phyloP scores from a whole-genome alignment of 1,284 basidiomycete genomes.

The Gastroboletus turbinatus region DNA sequence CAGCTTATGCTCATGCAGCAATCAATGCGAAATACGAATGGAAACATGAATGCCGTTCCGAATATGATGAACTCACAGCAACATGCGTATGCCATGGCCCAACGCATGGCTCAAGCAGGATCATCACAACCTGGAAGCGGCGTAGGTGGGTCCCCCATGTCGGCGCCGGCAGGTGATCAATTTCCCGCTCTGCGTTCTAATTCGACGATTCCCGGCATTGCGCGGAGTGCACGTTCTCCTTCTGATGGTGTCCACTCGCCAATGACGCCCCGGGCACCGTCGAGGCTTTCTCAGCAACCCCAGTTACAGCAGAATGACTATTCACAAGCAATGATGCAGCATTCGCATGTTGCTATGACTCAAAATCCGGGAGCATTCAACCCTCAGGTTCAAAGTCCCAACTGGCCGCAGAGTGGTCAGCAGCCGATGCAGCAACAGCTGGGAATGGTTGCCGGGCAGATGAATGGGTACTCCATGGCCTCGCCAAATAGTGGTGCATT shows the following conservation, averaged over 20 bases:
- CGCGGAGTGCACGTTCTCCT: slow-evolving; percentile 67
- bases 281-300: slow-evolving; percentile 40
- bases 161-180: slow-evolving; percentile 27
- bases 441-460: slow-evolving; percentile 33
- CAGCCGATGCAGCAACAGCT: slow-evolving; percentile 39
- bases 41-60: slow-evolving; percentile 29
- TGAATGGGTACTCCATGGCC: slow-evolving; percentile 45
- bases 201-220: slow-evolving; percentile 65
- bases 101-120: slow-evolving; percentile 40
- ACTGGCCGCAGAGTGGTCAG: slow-evolving; percentile 36
- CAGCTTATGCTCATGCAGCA: slow-evolving; percentile 42
- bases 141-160: slow-evolving; percentile 35
- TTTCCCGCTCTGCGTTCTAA: slow-evolving; percentile 51
- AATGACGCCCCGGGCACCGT: slow-evolving; percentile 49
- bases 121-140: slow-evolving; percentile 31
- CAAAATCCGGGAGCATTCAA: slow-evolving; percentile 29
- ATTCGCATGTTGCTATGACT: slow-evolving; percentile 22
- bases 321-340: slow-evolving; percentile 40
- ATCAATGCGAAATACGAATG: slow-evolving; percentile 36
- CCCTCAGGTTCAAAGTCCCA: slow-evolving; percentile 29
- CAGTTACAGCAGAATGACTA: slow-evolving; percentile 36
- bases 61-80: slow-evolving; percentile 37
- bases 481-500: slow-evolving; percentile 40
- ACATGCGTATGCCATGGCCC: slow-evolving; percentile 38
- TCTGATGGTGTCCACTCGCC: slow-evolving; percentile 61